A percentile compares a stretch with the other conserved stretches of the same genome.
Evolutionary conservation across 2,329 filamentous ascomycete genomes (phyloP).

Genomic region (Fusarium sp.): DNA sequence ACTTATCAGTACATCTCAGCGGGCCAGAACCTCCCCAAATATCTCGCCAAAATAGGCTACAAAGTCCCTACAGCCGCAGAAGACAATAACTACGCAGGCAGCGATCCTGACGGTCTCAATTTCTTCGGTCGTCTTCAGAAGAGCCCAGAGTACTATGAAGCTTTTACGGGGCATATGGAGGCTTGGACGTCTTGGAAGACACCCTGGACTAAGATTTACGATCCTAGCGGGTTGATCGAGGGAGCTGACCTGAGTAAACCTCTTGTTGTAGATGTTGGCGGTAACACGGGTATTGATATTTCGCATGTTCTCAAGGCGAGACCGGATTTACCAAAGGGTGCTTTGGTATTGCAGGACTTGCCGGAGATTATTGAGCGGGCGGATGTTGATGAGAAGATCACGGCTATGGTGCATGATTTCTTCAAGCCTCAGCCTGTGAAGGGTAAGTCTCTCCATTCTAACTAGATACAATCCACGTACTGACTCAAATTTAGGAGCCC

Average conservation of each 20-base stretch:
- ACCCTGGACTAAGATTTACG: constrained; percentile 30
- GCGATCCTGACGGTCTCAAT: constrained; percentile 22
- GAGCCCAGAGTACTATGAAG: constrained; percentile 27
- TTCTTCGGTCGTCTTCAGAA: constrained; percentile 29
- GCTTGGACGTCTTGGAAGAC: constrained; percentile 32
- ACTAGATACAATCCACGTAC: fast-evolving
- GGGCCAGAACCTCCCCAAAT: constrained; percentile 27
- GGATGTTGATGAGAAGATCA: constrained; percentile 18
- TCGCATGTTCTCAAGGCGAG: neutral
- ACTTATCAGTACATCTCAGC: constrained; percentile 28
- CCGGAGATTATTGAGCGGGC: constrained; percentile 18
- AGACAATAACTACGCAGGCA: constrained; percentile 8
- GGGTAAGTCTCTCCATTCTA: neutral
- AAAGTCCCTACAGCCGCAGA: constrained; percentile 15
- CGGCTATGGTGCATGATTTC: constrained; percentile 23
- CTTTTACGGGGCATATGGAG: constrained; percentile 30
- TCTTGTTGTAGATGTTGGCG: constrained; percentile 27
- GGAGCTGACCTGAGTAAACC: constrained; percentile 7
- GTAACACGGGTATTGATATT: constrained; percentile 30
- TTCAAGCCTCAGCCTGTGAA: constrained; percentile 21
- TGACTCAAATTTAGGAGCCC: constrained; percentile 33
- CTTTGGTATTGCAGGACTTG: constrained; percentile 23
- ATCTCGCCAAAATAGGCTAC: constrained; percentile 18
- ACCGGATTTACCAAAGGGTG: constrained; percentile 7
- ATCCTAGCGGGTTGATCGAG: constrained; percentile 7